Conservation (phyloP, 2,329 filamentous ascomycete species). For the Triangularia setosa region DNA sequence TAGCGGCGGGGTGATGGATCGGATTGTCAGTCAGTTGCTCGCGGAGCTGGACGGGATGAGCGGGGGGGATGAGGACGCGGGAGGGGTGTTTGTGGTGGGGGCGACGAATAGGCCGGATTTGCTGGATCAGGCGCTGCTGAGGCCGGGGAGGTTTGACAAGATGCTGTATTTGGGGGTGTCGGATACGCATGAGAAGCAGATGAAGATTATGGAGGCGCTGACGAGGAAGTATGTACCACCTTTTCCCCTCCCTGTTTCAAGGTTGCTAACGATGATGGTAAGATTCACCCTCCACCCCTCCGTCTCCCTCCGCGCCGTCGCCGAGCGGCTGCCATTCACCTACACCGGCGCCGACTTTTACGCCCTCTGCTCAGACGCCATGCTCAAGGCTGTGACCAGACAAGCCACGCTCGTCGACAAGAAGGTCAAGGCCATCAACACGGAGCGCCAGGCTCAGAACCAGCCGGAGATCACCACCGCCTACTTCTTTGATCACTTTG, state of each 20-base stretch:
- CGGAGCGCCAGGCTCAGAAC: conserved; percentile 22
- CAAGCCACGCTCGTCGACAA: conserved; percentile 79
- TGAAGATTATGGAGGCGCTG: conserved; percentile 87
- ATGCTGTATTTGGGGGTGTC: conserved; percentile 97
- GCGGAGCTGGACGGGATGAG: conserved; percentile 98
- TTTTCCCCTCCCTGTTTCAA: neutral
- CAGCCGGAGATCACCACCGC: conserved; percentile 66
- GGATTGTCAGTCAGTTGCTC: conserved; percentile 90
- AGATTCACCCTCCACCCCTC: conserved; percentile 82
- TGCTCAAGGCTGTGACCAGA: conserved; percentile 96
- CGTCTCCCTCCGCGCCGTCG: conserved; percentile 70
- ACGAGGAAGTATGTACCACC: conserved; percentile 73
- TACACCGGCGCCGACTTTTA: conserved; percentile 98
- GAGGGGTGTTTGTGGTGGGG: conserved; percentile 93
- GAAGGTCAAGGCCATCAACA: conserved; percentile 71
- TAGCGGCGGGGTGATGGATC: conserved; percentile 95
- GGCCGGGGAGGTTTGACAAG: conserved; percentile 93
- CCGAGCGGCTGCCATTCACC: conserved; percentile 79
- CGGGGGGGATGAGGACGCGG: conserved; percentile 73
- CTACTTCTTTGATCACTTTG: conserved; percentile 93
- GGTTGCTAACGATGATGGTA: neutral
- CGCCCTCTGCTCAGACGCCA: conserved; percentile 92
- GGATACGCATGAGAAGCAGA: conserved; percentile 94
- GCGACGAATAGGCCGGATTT: conserved; percentile 94
- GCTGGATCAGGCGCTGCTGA: conserved; percentile 81